Evolutionary conservation across 202 grass and related monocot genomes (phyloP), one percentile per base, ranked within the genome.

Genomic region (Eragrostis tef): DNA sequence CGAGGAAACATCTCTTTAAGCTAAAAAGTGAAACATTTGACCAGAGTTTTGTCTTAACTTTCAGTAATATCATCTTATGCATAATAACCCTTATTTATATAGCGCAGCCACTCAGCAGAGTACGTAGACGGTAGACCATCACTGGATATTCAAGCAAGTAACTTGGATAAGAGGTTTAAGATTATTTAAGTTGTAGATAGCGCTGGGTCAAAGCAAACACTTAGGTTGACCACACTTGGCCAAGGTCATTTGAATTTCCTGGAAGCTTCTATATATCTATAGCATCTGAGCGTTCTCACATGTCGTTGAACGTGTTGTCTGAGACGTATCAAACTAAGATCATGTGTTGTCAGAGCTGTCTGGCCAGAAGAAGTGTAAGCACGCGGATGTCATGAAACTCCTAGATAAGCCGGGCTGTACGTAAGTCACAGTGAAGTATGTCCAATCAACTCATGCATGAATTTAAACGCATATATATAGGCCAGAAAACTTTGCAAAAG

Each of bases 251-350:
- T 62, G 52, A 61, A 75, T 76, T 63, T 75, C 71, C 53, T 69
- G 8, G 78, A 63, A 70, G 81, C 11, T 81, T 86, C 53, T 52
- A 44, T 9, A 11, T 20, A 75, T 48, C 44, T 67, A 3, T n/a
- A 16, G 71, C 11, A 76, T 86, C 71, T 17, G 16, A 19, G 78
- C 9, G 78, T 81, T 81, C 78, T 53, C 78, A 86, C 78, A 34
- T 70, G 77, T 47, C 59, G 41, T 75, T 52, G 47, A 79, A 64
- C 44, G 22, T n/a, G 21, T 7, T 72, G 45, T 22, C 5, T 11
- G 10, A 78, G 56, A 49, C 4, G 3, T 61, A 61, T 25, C 66
- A 39, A 36, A 48, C 17, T 67, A 1, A 0, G 59, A 57, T 67
- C 6, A 27, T 2, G 44, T 52, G 20, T 10, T 42, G 2, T 59